Evolutionary conservation across 345 rosid genomes (phyloP).

Genomic region (Tarenaya hassleriana): DNA sequence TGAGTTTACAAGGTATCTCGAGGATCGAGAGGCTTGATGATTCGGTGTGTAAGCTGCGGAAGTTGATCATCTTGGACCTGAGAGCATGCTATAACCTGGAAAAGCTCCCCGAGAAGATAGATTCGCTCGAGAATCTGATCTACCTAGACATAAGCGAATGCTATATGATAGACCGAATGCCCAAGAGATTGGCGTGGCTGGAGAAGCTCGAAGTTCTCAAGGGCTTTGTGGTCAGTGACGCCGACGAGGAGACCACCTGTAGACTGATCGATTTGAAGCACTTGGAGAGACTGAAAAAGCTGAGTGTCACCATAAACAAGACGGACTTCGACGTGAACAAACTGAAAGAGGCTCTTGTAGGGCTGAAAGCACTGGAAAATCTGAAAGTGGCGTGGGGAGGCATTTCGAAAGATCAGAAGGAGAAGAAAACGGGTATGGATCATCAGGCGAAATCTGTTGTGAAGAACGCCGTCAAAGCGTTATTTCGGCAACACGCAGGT

Average conservation of each 20-base stretch:
- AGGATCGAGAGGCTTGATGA: slow-evolving; percentile 32
- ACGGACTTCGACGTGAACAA: background rate
- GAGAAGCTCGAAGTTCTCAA: slow-evolving; percentile 44
- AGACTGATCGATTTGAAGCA: slow-evolving; percentile 6
- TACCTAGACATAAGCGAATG: slow-evolving; percentile 53
- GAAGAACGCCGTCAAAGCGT: too few species aligned
- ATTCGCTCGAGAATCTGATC: slow-evolving; percentile 33
- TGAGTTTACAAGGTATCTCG: slow-evolving; percentile 58
- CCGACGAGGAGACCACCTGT: slow-evolving; percentile 19
- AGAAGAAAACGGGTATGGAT: background rate
- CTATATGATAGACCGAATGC: slow-evolving; percentile 42
- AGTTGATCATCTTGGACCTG: slow-evolving; percentile 47
- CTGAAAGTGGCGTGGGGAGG: slow-evolving; percentile 42
- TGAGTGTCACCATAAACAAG: slow-evolving; percentile 32
- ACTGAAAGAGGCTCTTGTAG: background rate
- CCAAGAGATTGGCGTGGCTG: slow-evolving; percentile 36
- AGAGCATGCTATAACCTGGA: slow-evolving; percentile 48
- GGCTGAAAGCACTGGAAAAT: slow-evolving; percentile 13
- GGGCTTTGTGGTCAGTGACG: slow-evolving; percentile 51
- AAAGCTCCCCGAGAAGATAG: slow-evolving; percentile 40
- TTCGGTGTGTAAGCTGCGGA: slow-evolving; percentile 26
- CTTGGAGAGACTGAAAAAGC: slow-evolving; percentile 30
- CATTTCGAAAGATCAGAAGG: background rate
- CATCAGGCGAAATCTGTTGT: too few species aligned
- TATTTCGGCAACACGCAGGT: too few species aligned